phyloP scores from a whole-genome alignment of 2,329 filamentous ascomycete species.

The Zymoseptoria passerinii region DNA sequence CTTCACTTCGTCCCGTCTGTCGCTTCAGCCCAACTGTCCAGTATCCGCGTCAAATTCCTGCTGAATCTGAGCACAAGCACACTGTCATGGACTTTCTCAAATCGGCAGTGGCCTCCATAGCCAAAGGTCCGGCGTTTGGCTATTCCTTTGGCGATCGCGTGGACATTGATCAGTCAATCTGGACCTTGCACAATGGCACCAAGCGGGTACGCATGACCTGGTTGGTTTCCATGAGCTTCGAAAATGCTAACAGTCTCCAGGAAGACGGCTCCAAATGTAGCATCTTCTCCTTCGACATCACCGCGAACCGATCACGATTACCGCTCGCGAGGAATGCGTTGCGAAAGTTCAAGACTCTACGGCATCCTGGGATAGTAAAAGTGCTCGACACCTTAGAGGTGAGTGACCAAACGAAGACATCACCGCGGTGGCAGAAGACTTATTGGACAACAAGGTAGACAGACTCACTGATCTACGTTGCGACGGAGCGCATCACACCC shows the following conservation, averaged over 20 bases:
- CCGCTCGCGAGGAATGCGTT: constrained; percentile 88
- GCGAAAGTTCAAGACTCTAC: constrained; percentile 83
- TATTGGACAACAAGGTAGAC: constrained; percentile 51
- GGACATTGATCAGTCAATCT: constrained; percentile 87
- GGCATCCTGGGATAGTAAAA: constrained; percentile 90
- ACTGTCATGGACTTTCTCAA: constrained; percentile 87
- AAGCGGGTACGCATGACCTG: constrained; percentile 56
- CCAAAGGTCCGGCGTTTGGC: constrained; percentile 85
- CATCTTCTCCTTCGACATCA: constrained; percentile 91
- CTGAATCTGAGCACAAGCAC: not conserved
- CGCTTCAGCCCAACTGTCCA: not conserved
- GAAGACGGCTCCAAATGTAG: constrained; percentile 92
- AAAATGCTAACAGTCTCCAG: constrained; percentile 39
- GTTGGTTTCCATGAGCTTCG: not conserved
- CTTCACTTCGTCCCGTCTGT: not conserved
- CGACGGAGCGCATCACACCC: constrained; percentile 81
- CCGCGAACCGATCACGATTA: constrained; percentile 67
- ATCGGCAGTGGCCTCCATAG: constrained; percentile 93
- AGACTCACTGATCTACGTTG: constrained; percentile 91
- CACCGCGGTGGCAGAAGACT: constrained; percentile 14
- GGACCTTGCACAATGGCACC: constrained; percentile 92
- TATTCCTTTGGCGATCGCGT: constrained; percentile 90
- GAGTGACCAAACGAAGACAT: constrained; percentile 22
- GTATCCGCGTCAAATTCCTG: not conserved
- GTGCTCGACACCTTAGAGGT: constrained; percentile 92